These are phyloP conservation scores for Candida schatavii DNA, from an alignment of 805 yeast species.

Conservation along the genomic window DNA sequence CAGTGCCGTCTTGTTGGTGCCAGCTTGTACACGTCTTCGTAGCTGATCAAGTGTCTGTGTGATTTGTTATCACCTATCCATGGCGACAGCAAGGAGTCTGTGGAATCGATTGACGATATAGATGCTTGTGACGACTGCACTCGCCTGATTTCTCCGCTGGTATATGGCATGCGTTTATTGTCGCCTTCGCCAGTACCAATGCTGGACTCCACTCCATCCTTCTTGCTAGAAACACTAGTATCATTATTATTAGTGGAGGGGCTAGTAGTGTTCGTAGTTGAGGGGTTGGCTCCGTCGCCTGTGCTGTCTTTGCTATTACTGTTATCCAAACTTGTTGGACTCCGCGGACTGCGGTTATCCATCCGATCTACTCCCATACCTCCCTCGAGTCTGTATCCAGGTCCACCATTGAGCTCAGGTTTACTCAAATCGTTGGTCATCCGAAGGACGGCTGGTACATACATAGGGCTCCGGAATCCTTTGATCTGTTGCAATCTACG, in stretches of 20 bases:
- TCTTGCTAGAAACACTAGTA: not conserved
- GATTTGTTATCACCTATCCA: not conserved
- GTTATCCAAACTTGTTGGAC: not conserved
- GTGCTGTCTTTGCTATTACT: slow-evolving; percentile 5
- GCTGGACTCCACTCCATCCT: not conserved
- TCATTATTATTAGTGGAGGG: not conserved
- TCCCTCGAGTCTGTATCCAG: too few species aligned
- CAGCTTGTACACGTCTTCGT: slow-evolving; percentile 27
- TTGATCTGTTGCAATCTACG: slow-evolving; percentile 60
- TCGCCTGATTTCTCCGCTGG: slow-evolving; percentile 2
- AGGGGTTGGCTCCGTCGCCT: not conserved
- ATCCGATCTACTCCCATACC: not conserved
- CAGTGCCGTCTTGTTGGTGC: slow-evolving; percentile 65
- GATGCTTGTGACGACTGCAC: slow-evolving; percentile 17
- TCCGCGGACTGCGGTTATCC: not conserved
- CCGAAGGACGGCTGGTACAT: slow-evolving; percentile 81
- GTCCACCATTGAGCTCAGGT: not conserved
- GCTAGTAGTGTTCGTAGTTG: slow-evolving; percentile 3
- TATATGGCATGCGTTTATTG: not conserved
- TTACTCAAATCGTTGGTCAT: slow-evolving; percentile 30
- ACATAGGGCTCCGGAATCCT: slow-evolving; percentile 81
- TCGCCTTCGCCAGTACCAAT: not conserved
- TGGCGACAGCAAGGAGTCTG: slow-evolving; percentile 15
- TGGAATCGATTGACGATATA: slow-evolving; percentile 31
- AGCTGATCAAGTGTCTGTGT: slow-evolving; percentile 7